A percentile compares a stretch with the other conserved stretches of the same genome.
Evolutionary conservation across 2,329 filamentous ascomycete species (phyloP).

Genomic region (Emericellopsis cladophorae): DNA sequence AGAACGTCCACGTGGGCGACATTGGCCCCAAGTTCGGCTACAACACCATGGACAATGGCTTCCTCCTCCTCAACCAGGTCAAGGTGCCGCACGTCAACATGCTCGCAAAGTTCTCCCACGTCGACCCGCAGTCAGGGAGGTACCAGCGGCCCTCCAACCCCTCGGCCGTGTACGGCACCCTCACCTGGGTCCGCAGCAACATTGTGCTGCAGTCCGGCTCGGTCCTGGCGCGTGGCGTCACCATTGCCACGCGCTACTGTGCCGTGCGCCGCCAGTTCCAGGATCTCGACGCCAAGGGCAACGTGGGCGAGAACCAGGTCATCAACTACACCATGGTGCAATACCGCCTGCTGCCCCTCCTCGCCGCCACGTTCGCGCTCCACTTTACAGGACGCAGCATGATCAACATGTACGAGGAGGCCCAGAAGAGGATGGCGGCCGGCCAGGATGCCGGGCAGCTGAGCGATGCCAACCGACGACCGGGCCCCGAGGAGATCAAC

Average conservation of each 20-base stretch:
- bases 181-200: constrained; percentile 1
- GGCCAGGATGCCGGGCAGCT: constrained; percentile 24
- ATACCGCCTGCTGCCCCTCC: constrained; percentile 56
- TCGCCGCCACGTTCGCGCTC: constrained; percentile 65
- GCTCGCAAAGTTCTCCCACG: constrained; percentile 56
- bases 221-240: constrained; percentile 62
- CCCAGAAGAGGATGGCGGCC: constrained; percentile 51
- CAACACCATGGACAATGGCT: constrained; percentile 76
- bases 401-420: constrained; percentile 61
- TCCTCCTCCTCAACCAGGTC: constrained; percentile 63
- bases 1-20: constrained; percentile 65
- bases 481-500: constrained; percentile 55
- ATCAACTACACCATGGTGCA: constrained; percentile 76
- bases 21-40: constrained; percentile 73
- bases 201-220: constrained; percentile 28
- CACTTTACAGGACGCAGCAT: constrained; percentile 69
- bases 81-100: constrained; percentile 62
- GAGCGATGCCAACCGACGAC: constrained; percentile 32
- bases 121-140: constrained; percentile 46
- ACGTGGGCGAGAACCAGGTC: constrained; percentile 57
- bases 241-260: constrained; percentile 64
- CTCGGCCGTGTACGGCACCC: constrained; percentile 1
- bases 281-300: constrained; percentile 50
- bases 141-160: constrained; percentile 1
- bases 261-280: constrained; percentile 68